Percentiles rank a stretch among this genome's conserved stretches.
These are phyloP conservation scores for Mariannaea elegans DNA, from an alignment of 2,329 filamentous ascomycete species.

Conservation along the genomic window DNA sequence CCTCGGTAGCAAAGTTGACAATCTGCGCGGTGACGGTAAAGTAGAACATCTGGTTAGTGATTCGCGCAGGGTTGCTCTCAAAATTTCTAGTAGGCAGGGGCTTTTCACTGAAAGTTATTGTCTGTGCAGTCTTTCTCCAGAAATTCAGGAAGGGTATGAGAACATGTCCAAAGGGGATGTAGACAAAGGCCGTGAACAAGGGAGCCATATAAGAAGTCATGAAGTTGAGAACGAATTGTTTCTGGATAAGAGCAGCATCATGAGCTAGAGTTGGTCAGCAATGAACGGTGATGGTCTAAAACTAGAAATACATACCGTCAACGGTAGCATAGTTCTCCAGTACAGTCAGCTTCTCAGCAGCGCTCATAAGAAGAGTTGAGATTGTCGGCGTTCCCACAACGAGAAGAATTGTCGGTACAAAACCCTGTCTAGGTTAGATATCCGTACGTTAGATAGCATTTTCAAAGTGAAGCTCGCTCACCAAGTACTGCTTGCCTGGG, in stretches of 20 bases:
- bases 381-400: constrained; percentile 83
- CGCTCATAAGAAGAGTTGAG: constrained; percentile 75
- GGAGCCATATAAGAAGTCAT: constrained; percentile 94
- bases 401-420: constrained; percentile 89
- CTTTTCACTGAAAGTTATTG: constrained; percentile 79
- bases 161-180: constrained; percentile 87
- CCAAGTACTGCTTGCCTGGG: constrained; percentile 84
- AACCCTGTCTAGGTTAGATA: constrained; percentile 64
- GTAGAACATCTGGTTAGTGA: constrained; percentile 93
- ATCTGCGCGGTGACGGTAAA: constrained; percentile 95
- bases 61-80: constrained; percentile 81
- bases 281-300: neutral
- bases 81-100: constrained; percentile 74
- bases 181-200: constrained; percentile 93
- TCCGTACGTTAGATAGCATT: neutral
- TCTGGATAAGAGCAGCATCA: constrained; percentile 84
- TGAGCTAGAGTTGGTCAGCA: constrained; percentile 62
- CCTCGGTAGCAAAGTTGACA: constrained; percentile 85
- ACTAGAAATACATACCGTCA: constrained; percentile 58
- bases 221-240: constrained; percentile 96
- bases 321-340: constrained; percentile 93
- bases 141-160: constrained; percentile 88
- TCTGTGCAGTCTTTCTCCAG: constrained; percentile 77
- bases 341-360: constrained; percentile 80
- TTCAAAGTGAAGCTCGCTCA: constrained; percentile 51